phyloP scores from a whole-genome alignment of 805 yeast species.

The Clavispora vitiphila region DNA sequence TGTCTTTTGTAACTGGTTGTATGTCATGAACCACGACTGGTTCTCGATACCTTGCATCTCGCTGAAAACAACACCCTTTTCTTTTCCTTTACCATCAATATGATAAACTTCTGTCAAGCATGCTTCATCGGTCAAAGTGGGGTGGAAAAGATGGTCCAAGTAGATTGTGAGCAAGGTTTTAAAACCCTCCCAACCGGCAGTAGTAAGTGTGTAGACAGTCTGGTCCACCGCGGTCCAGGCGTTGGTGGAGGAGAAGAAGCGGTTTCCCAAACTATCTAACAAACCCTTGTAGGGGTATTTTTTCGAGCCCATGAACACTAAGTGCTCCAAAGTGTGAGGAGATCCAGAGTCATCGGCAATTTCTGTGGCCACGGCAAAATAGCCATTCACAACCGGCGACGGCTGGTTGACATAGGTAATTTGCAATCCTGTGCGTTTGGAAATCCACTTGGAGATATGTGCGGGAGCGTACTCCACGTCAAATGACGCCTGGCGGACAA shows the following conservation, averaged over 20 bases:
- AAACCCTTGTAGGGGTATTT: conserved; percentile 89
- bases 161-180: conserved; percentile 78
- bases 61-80: conserved; percentile 93
- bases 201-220: conserved; percentile 83
- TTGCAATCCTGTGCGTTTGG: conserved; percentile 77
- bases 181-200: conserved; percentile 98
- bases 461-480: conserved; percentile 75
- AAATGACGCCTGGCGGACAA: conserved; percentile 39
- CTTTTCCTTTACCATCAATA: conserved; percentile 84
- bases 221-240: conserved; percentile 98
- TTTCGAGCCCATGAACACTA: conserved; percentile 90
- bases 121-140: conserved; percentile 85
- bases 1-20: conserved; percentile 54
- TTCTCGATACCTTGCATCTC: conserved; percentile 95
- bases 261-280: conserved; percentile 78
- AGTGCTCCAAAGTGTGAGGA: conserved; percentile 94
- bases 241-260: conserved; percentile 80
- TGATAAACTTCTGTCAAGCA: conserved; percentile 94
- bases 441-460: conserved; percentile 67
- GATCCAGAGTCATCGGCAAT: conserved; percentile 81
- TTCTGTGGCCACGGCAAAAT: conserved; percentile 94
- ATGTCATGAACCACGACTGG: conserved; percentile 64
- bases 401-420: conserved; percentile 70
- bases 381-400: conserved; percentile 88
- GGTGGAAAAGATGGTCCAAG: conserved; percentile 78